These are phyloP conservation scores for Tillandsia leiboldiana DNA, from an alignment of 176 grass and related monocot species.

Conservation along the genomic window DNA sequence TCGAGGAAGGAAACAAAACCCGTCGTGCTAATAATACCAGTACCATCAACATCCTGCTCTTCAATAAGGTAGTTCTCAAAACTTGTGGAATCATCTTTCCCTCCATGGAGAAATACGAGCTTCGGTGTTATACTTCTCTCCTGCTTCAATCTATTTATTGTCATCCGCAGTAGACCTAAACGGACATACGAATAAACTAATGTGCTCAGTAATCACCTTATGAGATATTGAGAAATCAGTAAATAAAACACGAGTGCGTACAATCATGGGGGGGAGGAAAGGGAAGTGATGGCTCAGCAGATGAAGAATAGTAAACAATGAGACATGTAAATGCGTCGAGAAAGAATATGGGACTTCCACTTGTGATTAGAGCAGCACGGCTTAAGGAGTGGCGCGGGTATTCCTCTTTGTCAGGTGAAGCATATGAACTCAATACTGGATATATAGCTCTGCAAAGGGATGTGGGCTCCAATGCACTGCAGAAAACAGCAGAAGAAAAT, in stretches of 20 bases:
- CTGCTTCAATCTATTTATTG: conserved; percentile 59
- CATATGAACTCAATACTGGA: conserved; percentile 64
- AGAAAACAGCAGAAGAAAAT: conserved; percentile 27
- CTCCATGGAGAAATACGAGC: conserved; percentile 60
- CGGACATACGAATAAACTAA: conserved; percentile 5
- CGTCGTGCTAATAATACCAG: conserved; percentile 30
- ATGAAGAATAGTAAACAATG: conserved; percentile 64
- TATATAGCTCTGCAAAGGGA: conserved; percentile 75
- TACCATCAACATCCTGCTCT: conserved; percentile 77
- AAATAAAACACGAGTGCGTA: conserved; percentile 31
- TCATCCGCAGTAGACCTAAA: conserved; percentile 64
- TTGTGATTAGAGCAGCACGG: conserved; percentile 74
- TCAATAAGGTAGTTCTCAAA: conserved; percentile 90
- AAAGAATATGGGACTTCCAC: conserved; percentile 87
- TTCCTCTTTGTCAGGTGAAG: conserved; percentile 84
- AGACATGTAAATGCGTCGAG: conserved; percentile 88
- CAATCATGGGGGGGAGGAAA: conserved; percentile 95
- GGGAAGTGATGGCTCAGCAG: conserved; percentile 63
- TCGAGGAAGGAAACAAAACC: conserved; percentile 87
- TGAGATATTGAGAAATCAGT: not conserved
- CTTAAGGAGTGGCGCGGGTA: conserved; percentile 82
- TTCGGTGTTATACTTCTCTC: conserved; percentile 80
- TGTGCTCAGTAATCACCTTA: conserved; percentile 1
- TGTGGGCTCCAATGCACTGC: conserved; percentile 65
- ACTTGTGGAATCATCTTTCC: conserved; percentile 50